phyloP scores from a whole-genome alignment of 208 protist species.

The Acanthamoeba lenticulata region DNA sequence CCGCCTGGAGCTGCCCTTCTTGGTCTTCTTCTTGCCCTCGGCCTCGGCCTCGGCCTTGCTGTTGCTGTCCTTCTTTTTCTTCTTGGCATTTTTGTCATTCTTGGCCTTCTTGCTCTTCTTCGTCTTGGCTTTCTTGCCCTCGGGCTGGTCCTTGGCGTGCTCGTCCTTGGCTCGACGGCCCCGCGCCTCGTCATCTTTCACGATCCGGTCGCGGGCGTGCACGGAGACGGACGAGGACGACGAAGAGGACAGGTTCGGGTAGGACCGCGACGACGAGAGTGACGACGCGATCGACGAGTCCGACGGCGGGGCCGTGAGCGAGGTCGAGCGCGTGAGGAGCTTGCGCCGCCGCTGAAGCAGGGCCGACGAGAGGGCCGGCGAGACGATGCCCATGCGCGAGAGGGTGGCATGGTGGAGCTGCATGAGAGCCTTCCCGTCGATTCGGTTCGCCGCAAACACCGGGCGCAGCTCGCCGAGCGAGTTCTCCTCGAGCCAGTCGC shows the following conservation, averaged over 20 bases:
- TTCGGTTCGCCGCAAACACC: background rate
- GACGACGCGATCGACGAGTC: constrained; percentile 40
- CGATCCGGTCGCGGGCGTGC: constrained; percentile 24
- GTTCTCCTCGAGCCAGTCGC: constrained; percentile 32
- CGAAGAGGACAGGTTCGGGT: background rate
- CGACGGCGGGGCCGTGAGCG: background rate
- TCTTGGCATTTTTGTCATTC: background rate
- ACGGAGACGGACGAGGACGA: constrained; percentile 16
- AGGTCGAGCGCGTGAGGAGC: constrained; percentile 33
- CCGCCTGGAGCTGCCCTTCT: no score
- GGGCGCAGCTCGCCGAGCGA: constrained; percentile 15
- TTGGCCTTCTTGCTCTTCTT: constrained; percentile 58
- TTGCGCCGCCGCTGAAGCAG: constrained; percentile 7
- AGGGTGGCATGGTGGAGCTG: constrained; percentile 29
- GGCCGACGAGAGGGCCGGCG: background rate
- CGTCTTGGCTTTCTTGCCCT: background rate
- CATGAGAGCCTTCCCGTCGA: constrained; percentile 38
- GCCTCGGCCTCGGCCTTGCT: background rate
- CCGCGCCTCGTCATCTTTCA: constrained; percentile 36
- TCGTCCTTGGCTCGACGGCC: background rate
- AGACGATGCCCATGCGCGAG: constrained; percentile 32
- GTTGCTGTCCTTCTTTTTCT: background rate
- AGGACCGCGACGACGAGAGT: constrained; percentile 26
- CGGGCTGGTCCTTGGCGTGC: background rate
- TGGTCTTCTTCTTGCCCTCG: constrained; percentile 36